Base-by-base conservation (phyloP, 192 early-diverging fungal species). In the Coemansia sp. region DNA sequence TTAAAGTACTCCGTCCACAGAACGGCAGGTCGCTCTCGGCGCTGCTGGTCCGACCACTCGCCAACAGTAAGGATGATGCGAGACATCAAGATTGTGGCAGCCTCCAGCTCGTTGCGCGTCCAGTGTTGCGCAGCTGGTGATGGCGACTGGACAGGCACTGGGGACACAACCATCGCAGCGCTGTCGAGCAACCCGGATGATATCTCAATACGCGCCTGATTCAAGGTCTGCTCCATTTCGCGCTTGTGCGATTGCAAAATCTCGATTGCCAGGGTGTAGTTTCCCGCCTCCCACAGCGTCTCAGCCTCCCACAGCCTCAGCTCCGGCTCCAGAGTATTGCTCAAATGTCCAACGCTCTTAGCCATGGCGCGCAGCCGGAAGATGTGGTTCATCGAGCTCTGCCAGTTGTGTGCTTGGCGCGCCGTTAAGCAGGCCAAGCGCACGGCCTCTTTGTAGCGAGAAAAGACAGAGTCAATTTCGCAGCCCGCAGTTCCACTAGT, bases 1-100 rank as follows among this genome's bases (percentile, higher is more conserved):
- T 78, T 63, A 59, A 83, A 83, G 64, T 83, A 78, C 64, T 75
- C 72, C 4, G 74, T 67, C 80, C 80, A 83, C 51, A 83, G 72
- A 27, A 83, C 80, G 17, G 41, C 65, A 4, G 80, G 69, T 2
- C 80, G 63, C 67, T 83, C 80, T 31, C 59, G 71, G 50, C 80
- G 76, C 72, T 69, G 67, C 46, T 63, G 64, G 31, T 74, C 80
- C 11, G 72, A 75, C 80, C 80, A 83, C 40, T 77, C 80, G 59
- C 80, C 80, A 0, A 75, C 70, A 10, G 71, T 75, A 50, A 83
- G 61, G 2, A 75, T 72, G 15, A 75, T 65, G 19, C 75, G 72
- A 56, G 80, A 77, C 40, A 78, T 41, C 2, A 83, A 58, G 15
- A 83, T 78, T 2, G 75, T 77, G 17, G 56, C 41, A 0, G 74